Conservation (phyloP, 257 asterid genomes). For the Eucommia ulmoides region DNA sequence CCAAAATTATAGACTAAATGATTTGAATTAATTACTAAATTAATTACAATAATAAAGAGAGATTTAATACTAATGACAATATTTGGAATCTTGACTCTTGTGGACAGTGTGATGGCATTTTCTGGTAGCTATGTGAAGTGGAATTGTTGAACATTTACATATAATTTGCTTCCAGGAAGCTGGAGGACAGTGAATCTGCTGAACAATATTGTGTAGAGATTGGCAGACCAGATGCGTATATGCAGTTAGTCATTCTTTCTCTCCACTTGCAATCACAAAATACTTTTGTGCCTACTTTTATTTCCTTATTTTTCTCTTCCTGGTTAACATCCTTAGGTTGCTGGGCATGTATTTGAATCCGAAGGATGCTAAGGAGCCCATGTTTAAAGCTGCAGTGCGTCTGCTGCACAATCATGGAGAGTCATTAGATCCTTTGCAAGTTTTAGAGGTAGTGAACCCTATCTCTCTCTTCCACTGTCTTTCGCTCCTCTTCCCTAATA, state of each 20-base stretch:
- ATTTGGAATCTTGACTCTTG: too few species aligned
- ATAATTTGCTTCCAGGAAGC: constrained; percentile 41
- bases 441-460: constrained; percentile 51
- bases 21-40: too few species aligned
- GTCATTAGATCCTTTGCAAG: constrained; percentile 79
- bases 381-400: constrained; percentile 87
- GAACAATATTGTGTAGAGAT: constrained; percentile 93
- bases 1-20: too few species aligned
- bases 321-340: constrained; percentile 39
- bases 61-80: too few species aligned
- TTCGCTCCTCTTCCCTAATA: too few species aligned
- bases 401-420: constrained; percentile 93
- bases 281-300: neutral
- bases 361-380: constrained; percentile 78
- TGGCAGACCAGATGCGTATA: constrained; percentile 97
- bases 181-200: constrained; percentile 94
- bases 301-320: constrained; percentile 8
- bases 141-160: constrained; percentile 6
- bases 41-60: too few species aligned
- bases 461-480: too few species aligned
- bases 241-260: constrained; percentile 49
- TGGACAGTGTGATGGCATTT: neutral
- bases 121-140: neutral
- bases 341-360: constrained; percentile 96
- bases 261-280: neutral